Base-by-base conservation (phyloP, 2,329 filamentous ascomycete genomes). In the Alternaria tenuissima region DNA sequence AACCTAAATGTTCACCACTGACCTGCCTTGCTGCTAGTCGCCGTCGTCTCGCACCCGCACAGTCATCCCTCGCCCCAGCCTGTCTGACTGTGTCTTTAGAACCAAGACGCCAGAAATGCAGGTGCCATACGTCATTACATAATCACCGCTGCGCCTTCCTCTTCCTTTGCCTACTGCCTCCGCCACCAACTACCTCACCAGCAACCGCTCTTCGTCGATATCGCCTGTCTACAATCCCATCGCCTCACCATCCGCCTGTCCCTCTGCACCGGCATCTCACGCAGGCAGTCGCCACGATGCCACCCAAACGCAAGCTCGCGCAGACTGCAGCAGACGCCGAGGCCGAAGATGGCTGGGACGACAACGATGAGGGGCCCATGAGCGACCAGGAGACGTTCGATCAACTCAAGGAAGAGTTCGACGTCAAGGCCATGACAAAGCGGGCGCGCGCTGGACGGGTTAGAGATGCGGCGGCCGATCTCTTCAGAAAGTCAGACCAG, bases 401-500 rank as follows among this genome's bases (percentile, higher is more conserved):
- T 77, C 81, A 67, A 78, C 82, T 68, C 78, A 83, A 72, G 69
- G 66, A 75, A 16, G 65, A 70, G 63, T 78, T 77, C 38, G 73
- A 76, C 53, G 70, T 77, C n/a, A 71, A 71, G 55, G 73, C 73
- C 26, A 73, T 75, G 72, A 70, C 66, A 32, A 75, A 75, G 64
- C 64, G 69, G 36, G 71, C 69, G 20, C 68, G 71, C 18, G 66
- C 69, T 38, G 46, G 59, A 8, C 69, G 60, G 18, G 59, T 63
- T 38, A 66, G 62, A 54, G 87, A 89, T 64, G 81, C 85, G 9
- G 84, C 87, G 48, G 88, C 86, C 56, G 80, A 80, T 59, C 71
- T 85, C 28, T 85, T 85, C 75, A 86, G 84, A 47, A 85, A 86
- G 67, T 87, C 87, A 65, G 93, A 99, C 79, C 95, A 95, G 77